Base-by-base conservation (phyloP, 2,329 filamentous ascomycete species). In the Pseudogymnoascus sp. region DNA sequence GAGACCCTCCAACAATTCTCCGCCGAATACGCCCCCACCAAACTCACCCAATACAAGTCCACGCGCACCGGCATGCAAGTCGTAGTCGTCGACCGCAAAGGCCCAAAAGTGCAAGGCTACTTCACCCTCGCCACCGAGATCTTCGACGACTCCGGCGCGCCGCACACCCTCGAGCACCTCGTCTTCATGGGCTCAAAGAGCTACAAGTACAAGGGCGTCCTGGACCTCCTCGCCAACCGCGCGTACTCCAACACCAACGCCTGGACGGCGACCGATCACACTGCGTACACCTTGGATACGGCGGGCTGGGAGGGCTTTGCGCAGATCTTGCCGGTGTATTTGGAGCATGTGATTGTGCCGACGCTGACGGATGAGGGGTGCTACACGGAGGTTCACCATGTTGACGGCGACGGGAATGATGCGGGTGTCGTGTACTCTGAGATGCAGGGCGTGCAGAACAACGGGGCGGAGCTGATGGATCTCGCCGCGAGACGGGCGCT, bases 401-500 rank as follows among this genome's bases (percentile, higher is more conserved):
- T 99, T 62, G 91, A 99, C 72, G 93, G 91, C 14, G 86, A 90
- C 68, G 94, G 94, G 63, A 89, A 97, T 66, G 94, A 99, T 81
- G 94, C 94, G 43, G 94, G 92, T 66, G 92, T 97, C 1, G 94
- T 99, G 7, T 99, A 99, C 76, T 97, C 93, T 0, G 94, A 99
- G 76, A 99, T 99, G 94, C 94, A 99, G 76, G 94, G 88, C 23
- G 86, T 96, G 2, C 90, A 97, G 72, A 96, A 96, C 72, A 87
- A 85, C 61, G 87, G 89, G 67, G 80, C 82, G 6, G 91, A 96
- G 73, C 84, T 97, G 63, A 96, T 97, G 83, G 91, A 96, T 66
- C 80, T 97, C 63, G 83, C 85, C 66, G 88, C 91, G 61, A 87
- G 90, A 41, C 85, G 90, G 2, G 78, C 94, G 49, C 79, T 96